Base-by-base conservation (phyloP, 2,329 filamentous ascomycete species). In the Cephalotrichum gorgonifer region DNA sequence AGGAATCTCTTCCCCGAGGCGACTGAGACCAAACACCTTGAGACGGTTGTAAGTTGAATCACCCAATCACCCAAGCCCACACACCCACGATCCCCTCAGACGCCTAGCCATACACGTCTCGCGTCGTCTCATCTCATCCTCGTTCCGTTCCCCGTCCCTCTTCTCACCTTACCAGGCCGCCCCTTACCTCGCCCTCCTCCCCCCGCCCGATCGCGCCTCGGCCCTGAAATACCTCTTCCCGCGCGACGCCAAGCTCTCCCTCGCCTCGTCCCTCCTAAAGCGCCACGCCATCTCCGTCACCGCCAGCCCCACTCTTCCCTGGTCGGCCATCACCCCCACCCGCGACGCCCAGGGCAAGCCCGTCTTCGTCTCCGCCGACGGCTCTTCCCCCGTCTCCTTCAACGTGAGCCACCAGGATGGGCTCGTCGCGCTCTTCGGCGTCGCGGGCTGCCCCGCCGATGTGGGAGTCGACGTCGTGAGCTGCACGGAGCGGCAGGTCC, bases 361-460 rank as follows among this genome's bases (percentile, higher is more conserved):
- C 41, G 61, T 76, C 47, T 80, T 70, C 60, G 60, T 58, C 60
- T 72, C 54, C 63, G 76, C 56, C 54, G 66, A 51, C 50, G 74
- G 52, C 53, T 64, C n/a, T 54, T 66, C 72, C 56, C 64, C 72
- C 17, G 61, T 80, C n/a, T 57, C 68, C 53, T 90, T 91, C 72
- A 91, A 91, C 64, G 76, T 90, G 49, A 83, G 79, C 43, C 86
- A 91, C 63, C 86, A 91, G 68, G 83, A 82, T 8, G 86, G 86
- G 2, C 68, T 91, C 15, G 86, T 89, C 0, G 77, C 78, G 2
- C 68, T 90, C 27, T 73, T 85, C 12, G 83, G 82, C 14, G 66
- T 73, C 3, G 60, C 63, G 39, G 60, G 58, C 20, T 63, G 65
- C 56, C 58, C 56, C 3, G 50, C 62, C 2, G 66, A 84, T 43